A percentile compares a stretch with the other conserved stretches of the same genome.
These are phyloP conservation scores for Magnusiomyces tetraspermus DNA, from an alignment of 1,139 yeast species.

Conservation along the genomic window DNA sequence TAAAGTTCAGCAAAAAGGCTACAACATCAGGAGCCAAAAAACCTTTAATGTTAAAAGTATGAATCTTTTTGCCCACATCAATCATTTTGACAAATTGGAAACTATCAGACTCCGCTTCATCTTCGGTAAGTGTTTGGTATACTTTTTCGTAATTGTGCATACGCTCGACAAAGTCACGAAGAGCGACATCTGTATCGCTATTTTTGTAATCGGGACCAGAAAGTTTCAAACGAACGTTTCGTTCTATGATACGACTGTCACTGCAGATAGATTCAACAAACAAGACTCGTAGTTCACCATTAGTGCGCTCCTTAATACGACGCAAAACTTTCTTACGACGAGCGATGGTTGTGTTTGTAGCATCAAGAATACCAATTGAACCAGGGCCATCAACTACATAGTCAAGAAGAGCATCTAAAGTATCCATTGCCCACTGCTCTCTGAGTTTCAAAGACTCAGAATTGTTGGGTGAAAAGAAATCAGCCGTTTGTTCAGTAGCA, in stretches of 20 bases:
- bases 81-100: constrained; percentile 91
- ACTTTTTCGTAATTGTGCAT: constrained; percentile 78
- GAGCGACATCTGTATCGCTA: constrained; percentile 74
- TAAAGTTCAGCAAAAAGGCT: constrained; percentile 81
- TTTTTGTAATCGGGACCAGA: constrained; percentile 88
- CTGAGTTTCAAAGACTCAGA: constrained; percentile 54
- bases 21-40: constrained; percentile 90
- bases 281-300: constrained; percentile 68
- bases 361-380: constrained; percentile 90
- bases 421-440: constrained; percentile 95
- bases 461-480: constrained; percentile 79
- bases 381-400: constrained; percentile 75
- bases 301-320: constrained; percentile 59
- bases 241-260: constrained; percentile 64
- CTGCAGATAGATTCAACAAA: constrained; percentile 84
- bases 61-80: constrained; percentile 89
- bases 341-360: constrained; percentile 72
- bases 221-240: constrained; percentile 72
- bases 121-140: constrained; percentile 80
- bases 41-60: constrained; percentile 84
- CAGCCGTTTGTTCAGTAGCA: constrained; percentile 50
- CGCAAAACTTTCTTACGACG: constrained; percentile 63
- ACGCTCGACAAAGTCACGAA: constrained; percentile 74
- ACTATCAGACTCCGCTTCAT: constrained; percentile 38
- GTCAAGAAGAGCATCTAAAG: constrained; percentile 73